phyloP scores from a whole-genome alignment of 768 basidiomycete genomes.

The Calvatia gigantea region DNA sequence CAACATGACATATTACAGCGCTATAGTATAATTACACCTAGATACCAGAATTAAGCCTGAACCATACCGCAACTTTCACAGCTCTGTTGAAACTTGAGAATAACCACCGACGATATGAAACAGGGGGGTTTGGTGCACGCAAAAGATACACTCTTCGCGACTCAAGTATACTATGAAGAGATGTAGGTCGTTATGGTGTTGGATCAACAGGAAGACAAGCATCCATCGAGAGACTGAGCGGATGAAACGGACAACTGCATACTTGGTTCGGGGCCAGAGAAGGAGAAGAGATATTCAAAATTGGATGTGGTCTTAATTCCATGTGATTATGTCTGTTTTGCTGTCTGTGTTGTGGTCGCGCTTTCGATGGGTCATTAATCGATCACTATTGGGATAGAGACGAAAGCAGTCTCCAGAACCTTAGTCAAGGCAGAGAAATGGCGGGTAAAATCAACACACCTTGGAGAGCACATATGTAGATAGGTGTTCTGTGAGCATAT shows the following conservation, averaged over 20 bases:
- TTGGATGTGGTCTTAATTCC: constrained; percentile 50
- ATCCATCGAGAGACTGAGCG: too few relatives aligned
- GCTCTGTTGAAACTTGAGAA: too few relatives aligned
- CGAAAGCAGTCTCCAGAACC: constrained; percentile 54
- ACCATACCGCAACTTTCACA: too few relatives aligned
- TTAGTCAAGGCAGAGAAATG: neutral
- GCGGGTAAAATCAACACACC: constrained; percentile 30
- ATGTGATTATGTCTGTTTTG: constrained; percentile 58
- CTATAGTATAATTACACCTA: too few relatives aligned
- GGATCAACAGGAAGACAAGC: too few relatives aligned
- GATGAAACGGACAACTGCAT: neutral
- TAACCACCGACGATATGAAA: too few relatives aligned
- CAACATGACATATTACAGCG: too few relatives aligned
- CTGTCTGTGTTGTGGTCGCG: constrained; percentile 66
- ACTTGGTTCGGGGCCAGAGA: neutral
- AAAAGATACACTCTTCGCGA: too few relatives aligned
- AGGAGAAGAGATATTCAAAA: neutral
- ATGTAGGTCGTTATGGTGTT: too few relatives aligned
- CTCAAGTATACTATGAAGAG: too few relatives aligned
- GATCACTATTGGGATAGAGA: constrained; percentile 67
- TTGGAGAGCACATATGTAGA: constrained; percentile 72
- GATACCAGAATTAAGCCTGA: too few relatives aligned
- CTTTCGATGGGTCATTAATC: constrained; percentile 66
- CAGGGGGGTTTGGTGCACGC: too few relatives aligned
- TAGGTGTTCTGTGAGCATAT: constrained; percentile 53